These are phyloP conservation scores for Dryas drummondii DNA, from an alignment of 306 rosid species.

Conservation along the genomic window DNA sequence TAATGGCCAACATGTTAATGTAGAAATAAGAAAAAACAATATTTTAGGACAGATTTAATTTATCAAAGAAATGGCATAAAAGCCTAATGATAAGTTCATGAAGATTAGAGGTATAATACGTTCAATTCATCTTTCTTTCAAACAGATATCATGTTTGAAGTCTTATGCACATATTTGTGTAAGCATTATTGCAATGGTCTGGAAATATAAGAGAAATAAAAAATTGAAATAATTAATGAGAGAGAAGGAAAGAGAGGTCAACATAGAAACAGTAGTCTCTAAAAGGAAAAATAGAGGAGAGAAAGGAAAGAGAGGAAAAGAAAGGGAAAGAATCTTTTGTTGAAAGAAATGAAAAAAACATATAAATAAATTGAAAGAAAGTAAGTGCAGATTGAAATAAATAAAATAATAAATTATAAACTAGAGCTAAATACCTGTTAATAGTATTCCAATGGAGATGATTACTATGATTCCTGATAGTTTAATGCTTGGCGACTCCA, in stretches of 20 bases:
- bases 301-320: not conserved
- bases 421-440: constrained; percentile 62
- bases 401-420: not conserved
- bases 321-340: not conserved
- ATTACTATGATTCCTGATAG: constrained; percentile 83
- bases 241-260: not conserved
- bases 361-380: not conserved
- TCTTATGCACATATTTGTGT: not conserved
- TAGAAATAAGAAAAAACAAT: not conserved
- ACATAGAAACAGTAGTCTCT: not conserved
- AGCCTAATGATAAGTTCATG: not conserved
- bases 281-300: not conserved
- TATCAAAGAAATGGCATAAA: not conserved
- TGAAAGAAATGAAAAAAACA: not conserved
- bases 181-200: constrained; percentile 1
- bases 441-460: constrained; percentile 80
- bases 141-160: not conserved
- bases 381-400: constrained; percentile 19
- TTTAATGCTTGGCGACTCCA: constrained; percentile 85
- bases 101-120: not conserved
- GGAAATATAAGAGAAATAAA: not conserved
- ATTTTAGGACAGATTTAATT: not conserved
- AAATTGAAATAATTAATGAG: not conserved
- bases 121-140: constrained; percentile 1
- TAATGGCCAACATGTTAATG: not conserved